A percentile compares a stretch with the other conserved stretches of the same genome.
Conservation (phyloP, 148 eudicot genomes). For the Spergularia bocconei region DNA sequence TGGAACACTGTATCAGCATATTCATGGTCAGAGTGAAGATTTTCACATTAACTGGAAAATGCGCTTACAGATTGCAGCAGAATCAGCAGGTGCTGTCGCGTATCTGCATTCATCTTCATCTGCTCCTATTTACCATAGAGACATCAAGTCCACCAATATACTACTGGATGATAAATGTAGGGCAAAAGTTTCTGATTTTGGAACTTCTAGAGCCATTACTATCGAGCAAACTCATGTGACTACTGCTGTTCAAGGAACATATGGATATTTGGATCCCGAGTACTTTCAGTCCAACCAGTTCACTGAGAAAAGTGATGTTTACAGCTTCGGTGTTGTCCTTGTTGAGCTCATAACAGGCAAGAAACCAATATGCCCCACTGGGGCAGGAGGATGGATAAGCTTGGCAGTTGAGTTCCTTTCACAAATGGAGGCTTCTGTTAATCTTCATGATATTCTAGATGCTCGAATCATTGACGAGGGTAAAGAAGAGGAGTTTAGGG, state of each 20-base stretch:
- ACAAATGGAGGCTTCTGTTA: constrained; percentile 5
- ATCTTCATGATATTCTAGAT: constrained; percentile 13
- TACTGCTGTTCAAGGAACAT: constrained; percentile 26
- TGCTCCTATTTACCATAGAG: constrained; percentile 17
- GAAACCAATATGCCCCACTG: constrained; percentile 11
- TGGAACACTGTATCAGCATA: constrained; percentile 23
- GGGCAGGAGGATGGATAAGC: constrained; percentile 8
- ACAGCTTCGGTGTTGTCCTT: constrained; percentile 28
- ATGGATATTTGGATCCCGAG: constrained; percentile 31
- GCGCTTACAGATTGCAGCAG: constrained; percentile 24
- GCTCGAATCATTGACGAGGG: constrained; percentile 6
- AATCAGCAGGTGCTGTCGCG: constrained; percentile 18
- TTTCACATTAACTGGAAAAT: constrained; percentile 16
- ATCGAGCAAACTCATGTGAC: constrained; percentile 26
- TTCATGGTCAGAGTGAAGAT: constrained; percentile 7
- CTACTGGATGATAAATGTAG: constrained; percentile 24
- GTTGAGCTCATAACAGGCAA: constrained; percentile 10
- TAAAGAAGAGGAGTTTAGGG: constrained; percentile 5
- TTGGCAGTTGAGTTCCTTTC: constrained; percentile 19
- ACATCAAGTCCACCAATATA: constrained; percentile 28
- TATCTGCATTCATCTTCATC: constrained; percentile 21
- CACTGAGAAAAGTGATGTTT: constrained; percentile 27
- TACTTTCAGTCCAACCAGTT: constrained; percentile 23
- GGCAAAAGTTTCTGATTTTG: constrained; percentile 25
- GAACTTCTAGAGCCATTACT: constrained; percentile 18